Base-by-base conservation (phyloP, 306 rosid genomes). In the Carpinus fangiana region DNA sequence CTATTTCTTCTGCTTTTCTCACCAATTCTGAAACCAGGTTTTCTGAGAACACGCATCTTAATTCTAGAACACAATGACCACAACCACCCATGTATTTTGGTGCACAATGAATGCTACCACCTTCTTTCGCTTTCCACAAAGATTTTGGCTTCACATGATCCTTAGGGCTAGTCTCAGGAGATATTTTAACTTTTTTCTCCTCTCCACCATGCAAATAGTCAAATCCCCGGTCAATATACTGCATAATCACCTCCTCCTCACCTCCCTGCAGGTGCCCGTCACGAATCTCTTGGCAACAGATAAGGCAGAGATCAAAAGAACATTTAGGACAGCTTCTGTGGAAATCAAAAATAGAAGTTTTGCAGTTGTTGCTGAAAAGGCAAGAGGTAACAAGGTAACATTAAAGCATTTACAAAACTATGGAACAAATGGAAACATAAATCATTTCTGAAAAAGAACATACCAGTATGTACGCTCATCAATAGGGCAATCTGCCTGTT, bases 251-350 rank as follows among this genome's bases (percentile, higher is more conserved):
- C 64, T 90, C 90, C 68, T 83, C 88, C 23, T 77, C 78, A 75
- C 91, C 85, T 6, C 92, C 90, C 54, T 80, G 80, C 77, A 92
- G 80, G 23, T 83, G 47, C 13, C 95, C 97, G 36, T 78, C 81
- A 56, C 91, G 88, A 73, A 94, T 89, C 86, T 94, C 98, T n/a
- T 59, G 73, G 74, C 98, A 94, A 88, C 98, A 94, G 53, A 52
- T 68, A 12, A 94, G 89, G 77, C 97, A 94, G 38, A 94, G 88
- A 84, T 94, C 98, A 65, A 89, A 90, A 11, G 87, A 72, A 79
- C 98, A 94, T 41, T 18, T 53, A 60, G 80, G 73, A 71, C 98
- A 94, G 80, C 87, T 94, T 86, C 97, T 79, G 73, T 92, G 95
- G 78, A 78, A 87, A 88, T 92, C 92, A 81, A 87, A 87, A 80